Evolutionary conservation across 2,329 filamentous ascomycete species (phyloP).

Genomic region (Cercospora canescens): DNA sequence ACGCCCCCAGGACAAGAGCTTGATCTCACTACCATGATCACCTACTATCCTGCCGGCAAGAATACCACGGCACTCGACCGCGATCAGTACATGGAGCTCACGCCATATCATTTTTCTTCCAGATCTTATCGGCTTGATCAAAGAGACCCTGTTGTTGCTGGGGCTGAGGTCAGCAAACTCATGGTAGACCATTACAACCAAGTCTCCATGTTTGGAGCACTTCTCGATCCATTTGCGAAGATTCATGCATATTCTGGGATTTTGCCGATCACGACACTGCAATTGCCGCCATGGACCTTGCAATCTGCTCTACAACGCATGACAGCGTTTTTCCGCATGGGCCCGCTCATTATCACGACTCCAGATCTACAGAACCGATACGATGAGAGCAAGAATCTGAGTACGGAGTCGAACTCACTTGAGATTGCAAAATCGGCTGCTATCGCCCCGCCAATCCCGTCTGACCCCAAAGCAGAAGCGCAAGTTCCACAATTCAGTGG

Average conservation of each 20-base stretch:
- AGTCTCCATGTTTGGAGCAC: background rate
- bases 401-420: background rate
- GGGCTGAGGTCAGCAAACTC: background rate
- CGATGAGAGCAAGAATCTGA: background rate
- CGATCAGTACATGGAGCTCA: background rate
- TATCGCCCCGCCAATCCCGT: no score
- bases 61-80: background rate
- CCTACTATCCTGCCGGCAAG: background rate
- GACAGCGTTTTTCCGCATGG: conserved; percentile 11
- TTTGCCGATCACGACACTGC: conserved; percentile 7
- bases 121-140: background rate
- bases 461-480: no score
- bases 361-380: conserved; percentile 1
- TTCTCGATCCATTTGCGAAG: conserved; percentile 7
- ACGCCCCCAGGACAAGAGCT: background rate
- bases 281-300: conserved; percentile 10
- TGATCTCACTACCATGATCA: background rate
- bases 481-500: background rate
- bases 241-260: conserved; percentile 13
- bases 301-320: conserved; percentile 8
- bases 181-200: background rate
- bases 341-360: conserved; percentile 6
- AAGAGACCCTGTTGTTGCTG: background rate
- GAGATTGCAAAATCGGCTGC: background rate
- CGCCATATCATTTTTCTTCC: background rate